Base-by-base conservation (phyloP, 495 filamentous ascomycete genomes). In the Penicillium ochrochloron region DNA sequence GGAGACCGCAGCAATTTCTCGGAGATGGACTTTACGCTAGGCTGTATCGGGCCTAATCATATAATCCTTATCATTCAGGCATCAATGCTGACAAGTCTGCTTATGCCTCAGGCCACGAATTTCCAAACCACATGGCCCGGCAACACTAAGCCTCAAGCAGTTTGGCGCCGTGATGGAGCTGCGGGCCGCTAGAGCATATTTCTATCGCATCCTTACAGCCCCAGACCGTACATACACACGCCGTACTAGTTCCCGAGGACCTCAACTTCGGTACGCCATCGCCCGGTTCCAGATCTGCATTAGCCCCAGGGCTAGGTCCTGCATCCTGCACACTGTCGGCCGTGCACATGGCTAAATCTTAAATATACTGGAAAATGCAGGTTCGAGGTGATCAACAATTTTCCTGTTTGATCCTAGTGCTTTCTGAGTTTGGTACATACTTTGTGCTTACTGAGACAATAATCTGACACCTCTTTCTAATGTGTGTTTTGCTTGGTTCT, bases 1-100 rank as follows among this genome's bases (percentile, higher is more conserved):
- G 62, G 55, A 66, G 61, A 59, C 59, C 31, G 60, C 55, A 65
- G 60, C 37, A 65, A 69, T 65, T 69, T 68, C 62, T 61, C 62
- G 61, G 57, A 64, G 61, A 56, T 42, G 57, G 61, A 25, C 10
- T 14, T 39, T 14, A 15, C 33, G 52, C 66, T 69, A 66, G 51
- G 41, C 60, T 35, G 5, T 4, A 65, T 69, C 4, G 5, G 59
- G 53, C 2, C 35, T 71, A 71, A 63, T 23, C 21, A 14, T 56
- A 9, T 3, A 2, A 9, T 12, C 67, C 67, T 61, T 15, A 34
- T 53, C 59, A 9, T 44, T 66, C 53, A 68, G 67, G 68, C 63
- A 66, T 0, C 1, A 14, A 7, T 37, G 14, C 0, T 21, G 6
- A 27, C n/a, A 35, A 35, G 11, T 14, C 4, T 2, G 4, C 5